Conservation (phyloP, 192 early-diverging fungal species). For the Gamsiella multidivaricata region DNA sequence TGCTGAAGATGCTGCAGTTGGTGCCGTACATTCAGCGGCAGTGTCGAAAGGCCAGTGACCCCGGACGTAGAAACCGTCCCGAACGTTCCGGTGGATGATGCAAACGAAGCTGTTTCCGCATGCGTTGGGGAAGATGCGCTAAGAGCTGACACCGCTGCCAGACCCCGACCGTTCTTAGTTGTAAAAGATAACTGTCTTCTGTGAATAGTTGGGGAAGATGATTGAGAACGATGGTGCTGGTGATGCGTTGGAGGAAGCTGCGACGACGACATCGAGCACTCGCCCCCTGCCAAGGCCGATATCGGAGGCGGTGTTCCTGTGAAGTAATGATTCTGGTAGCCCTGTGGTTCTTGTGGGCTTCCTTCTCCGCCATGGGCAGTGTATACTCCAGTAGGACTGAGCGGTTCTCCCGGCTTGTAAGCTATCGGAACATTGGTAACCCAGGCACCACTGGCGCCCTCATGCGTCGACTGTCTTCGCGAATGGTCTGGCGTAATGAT, state of each 20-base stretch:
- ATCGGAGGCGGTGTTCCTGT: constrained; percentile 24
- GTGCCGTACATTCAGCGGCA: constrained; percentile 12
- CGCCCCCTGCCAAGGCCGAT: neutral
- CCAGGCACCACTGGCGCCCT: neutral
- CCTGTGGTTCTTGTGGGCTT: constrained; percentile 7
- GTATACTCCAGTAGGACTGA: too few species aligned
- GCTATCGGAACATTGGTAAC: neutral
- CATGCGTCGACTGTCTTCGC: neutral
- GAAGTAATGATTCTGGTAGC: constrained; percentile 17
- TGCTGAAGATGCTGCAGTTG: constrained; percentile 37
- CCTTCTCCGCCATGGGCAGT: neutral
- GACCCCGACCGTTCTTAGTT: constrained; percentile 21
- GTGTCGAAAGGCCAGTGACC: neutral
- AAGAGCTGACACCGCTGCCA: neutral
- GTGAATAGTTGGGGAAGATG: neutral
- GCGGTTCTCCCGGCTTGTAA: too few species aligned
- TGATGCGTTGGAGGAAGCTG: neutral
- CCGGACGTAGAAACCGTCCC: neutral
- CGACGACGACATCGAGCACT: neutral
- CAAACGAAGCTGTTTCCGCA: neutral
- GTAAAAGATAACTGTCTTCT: constrained; percentile 31
- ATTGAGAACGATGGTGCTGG: neutral
- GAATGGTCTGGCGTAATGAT: neutral
- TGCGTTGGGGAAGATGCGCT: neutral
- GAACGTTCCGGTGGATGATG: constrained; percentile 18